These are phyloP conservation scores for Babesia divergens DNA, from an alignment of 169 alveolate species.

Conservation along the genomic window DNA sequence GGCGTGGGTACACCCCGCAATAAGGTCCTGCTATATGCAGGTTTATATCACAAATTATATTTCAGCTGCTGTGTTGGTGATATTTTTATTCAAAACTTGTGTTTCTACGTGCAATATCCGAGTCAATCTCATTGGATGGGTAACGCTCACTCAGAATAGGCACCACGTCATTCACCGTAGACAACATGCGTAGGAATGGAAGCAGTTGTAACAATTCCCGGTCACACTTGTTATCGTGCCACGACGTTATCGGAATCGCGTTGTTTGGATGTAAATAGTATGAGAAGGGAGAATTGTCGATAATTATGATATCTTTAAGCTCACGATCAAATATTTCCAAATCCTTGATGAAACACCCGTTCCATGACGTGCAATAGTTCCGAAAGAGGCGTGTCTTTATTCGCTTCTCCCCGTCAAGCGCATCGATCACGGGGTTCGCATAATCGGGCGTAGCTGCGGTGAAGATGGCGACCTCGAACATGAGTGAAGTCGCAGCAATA, in stretches of 20 bases:
- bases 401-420: conserved; percentile 62
- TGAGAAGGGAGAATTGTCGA: conserved; percentile 70
- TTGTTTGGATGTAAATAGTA: conserved; percentile 72
- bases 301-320: conserved; percentile 58
- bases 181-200: conserved; percentile 65
- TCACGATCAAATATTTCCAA: conserved; percentile 56
- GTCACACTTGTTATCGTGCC: conserved; percentile 75
- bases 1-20: too few relatives aligned
- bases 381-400: conserved; percentile 59
- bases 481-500: conserved; percentile 42
- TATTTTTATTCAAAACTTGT: not conserved
- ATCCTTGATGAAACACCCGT: conserved; percentile 66
- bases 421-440: conserved; percentile 73
- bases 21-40: too few relatives aligned
- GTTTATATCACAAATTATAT: not conserved
- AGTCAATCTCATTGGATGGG: not conserved
- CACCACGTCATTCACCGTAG: conserved; percentile 39
- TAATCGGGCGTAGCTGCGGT: conserved; percentile 66
- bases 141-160: conserved; percentile 23
- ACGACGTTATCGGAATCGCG: conserved; percentile 73
- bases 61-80: not conserved
- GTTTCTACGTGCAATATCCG: not conserved
- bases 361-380: conserved; percentile 59
- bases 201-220: conserved; percentile 66
- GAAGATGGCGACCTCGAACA: conserved; percentile 68